Conservation (phyloP, 192 early-diverging fungal genomes). For the Rhizophagus sp. region DNA sequence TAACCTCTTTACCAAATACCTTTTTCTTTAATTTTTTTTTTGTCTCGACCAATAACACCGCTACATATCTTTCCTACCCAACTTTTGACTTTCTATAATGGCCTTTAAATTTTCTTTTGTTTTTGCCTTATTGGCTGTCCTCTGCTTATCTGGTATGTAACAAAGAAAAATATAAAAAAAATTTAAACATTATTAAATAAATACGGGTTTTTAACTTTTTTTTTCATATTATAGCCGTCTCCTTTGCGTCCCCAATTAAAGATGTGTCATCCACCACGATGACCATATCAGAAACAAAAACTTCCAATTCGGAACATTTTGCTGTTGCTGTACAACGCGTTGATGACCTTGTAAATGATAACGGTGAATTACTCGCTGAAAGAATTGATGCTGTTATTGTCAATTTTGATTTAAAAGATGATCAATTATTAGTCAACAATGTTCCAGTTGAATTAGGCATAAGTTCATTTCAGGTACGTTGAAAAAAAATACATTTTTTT, state of each 20-base stretch:
- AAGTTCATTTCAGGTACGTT: conserved; percentile 33
- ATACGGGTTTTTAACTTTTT: not conserved
- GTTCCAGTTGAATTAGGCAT: conserved; percentile 48
- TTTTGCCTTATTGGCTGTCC: not conserved
- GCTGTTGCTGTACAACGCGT: conserved; percentile 57
- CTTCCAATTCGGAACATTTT: conserved; percentile 45
- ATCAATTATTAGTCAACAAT: conserved; percentile 55
- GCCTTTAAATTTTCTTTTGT: not conserved
- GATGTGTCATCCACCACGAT: conserved; percentile 43
- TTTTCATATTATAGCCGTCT: not conserved
- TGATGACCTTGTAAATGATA: conserved; percentile 58
- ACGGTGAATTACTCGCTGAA: conserved; percentile 58
- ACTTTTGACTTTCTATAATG: not conserved
- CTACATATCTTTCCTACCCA: not conserved
- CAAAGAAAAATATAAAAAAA: no score
- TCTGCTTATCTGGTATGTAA: not conserved
- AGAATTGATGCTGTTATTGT: conserved; percentile 57
- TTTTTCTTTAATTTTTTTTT: not conserved
- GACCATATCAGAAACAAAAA: conserved; percentile 37
- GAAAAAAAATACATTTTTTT: no score
- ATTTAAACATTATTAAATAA: no score
- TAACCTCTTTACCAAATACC: not conserved
- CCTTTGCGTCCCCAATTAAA: conserved; percentile 12
- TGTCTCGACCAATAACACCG: not conserved
- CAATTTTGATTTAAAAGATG: conserved; percentile 55